Base-by-base conservation (phyloP, 441 rosid species). In the Jatropha multifida region DNA sequence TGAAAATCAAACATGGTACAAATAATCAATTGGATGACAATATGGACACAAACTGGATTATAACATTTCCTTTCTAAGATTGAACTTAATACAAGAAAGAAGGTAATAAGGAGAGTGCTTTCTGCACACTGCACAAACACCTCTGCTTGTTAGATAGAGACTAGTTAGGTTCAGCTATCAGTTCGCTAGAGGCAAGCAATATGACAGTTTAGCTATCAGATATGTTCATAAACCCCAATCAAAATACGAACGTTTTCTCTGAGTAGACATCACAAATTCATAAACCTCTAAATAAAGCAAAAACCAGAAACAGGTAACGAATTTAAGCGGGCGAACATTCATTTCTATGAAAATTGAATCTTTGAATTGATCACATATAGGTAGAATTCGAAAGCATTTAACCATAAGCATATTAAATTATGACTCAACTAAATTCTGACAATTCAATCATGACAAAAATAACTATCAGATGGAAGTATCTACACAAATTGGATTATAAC, bases 161-260 rank as follows among this genome's bases (percentile, higher is more conserved):
- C 20, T 46, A 46, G 38, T 61, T 61, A 7, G 4, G 41, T 41
- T 6, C 61, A 77, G 69, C 42, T 17, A 69, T 64, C 79, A 59
- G 18, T 56, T 18, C 7, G 14, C n/a, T 26, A 32, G 48, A 14
- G 49, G 46, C 62, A 68, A 64, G 69, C 74, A 81, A 70, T 68
- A 54, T 44, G 27, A 65, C 55, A 27, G 56, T 65, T 37, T 49
- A 38, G 23, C 41, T 71, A 38, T 44, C 41, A 5, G 48, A 7
- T 59, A 46, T 63, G 73, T 20, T 67, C 6, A 62, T 46, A 64
- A 79, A 26, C 56, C 65, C 54, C 68, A 60, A 59, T 67, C 48
- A 23, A 76, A 78, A 75, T 26, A 72, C 69, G 23, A 71, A 56
- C 62, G 42, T 37, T 54, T 54, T 58, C 56, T 51, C 52, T 52